Percentiles rank a stretch among this genome's conserved stretches.
Conservation (phyloP, 2,329 filamentous ascomycete genomes). For the Gyromitra esculenta region DNA sequence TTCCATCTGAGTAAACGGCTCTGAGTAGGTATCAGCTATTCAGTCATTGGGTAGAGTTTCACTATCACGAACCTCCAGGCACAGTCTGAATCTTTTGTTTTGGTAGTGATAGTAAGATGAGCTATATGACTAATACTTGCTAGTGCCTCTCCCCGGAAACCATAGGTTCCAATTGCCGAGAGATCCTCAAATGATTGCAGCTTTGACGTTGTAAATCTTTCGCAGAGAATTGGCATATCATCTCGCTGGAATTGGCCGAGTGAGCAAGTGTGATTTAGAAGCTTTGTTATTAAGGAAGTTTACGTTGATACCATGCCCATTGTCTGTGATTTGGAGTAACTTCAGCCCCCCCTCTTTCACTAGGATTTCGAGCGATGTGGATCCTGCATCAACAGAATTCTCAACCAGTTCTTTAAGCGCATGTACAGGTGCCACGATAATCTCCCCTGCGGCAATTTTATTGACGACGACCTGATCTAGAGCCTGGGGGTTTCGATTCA, state of each 20-base stretch:
- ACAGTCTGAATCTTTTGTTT: conserved; percentile 84
- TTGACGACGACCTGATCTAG: conserved; percentile 94
- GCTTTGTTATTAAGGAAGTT: conserved; percentile 57
- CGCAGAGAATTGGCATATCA: conserved; percentile 89
- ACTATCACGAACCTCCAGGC: conserved; percentile 71
- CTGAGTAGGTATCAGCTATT: conserved; percentile 59
- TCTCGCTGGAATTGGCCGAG: conserved; percentile 72
- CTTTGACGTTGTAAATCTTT: conserved; percentile 97
- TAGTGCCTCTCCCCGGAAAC: conserved; percentile 95
- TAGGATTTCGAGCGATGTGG: conserved; percentile 86
- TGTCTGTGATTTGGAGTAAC: conserved; percentile 94
- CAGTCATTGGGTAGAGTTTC: background rate
- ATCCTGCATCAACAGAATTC: conserved; percentile 96
- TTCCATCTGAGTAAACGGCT: conserved; percentile 85
- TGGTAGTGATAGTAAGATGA: conserved; percentile 93
- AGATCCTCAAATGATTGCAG: conserved; percentile 93
- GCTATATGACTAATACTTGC: conserved; percentile 99
- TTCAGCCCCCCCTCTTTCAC: conserved; percentile 97
- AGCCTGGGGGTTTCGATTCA: conserved; percentile 66
- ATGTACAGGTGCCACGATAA: conserved; percentile 96
- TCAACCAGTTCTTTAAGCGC: conserved; percentile 96
- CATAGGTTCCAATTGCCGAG: conserved; percentile 88
- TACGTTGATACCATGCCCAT: conserved; percentile 94
- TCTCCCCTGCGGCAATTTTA: conserved; percentile 97
- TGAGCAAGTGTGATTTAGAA: conserved; percentile 29